Evolutionary conservation across 805 yeast genomes (phyloP), one percentile per base, ranked within the genome.

Genomic region (Ogataea nitratoaversa): DNA sequence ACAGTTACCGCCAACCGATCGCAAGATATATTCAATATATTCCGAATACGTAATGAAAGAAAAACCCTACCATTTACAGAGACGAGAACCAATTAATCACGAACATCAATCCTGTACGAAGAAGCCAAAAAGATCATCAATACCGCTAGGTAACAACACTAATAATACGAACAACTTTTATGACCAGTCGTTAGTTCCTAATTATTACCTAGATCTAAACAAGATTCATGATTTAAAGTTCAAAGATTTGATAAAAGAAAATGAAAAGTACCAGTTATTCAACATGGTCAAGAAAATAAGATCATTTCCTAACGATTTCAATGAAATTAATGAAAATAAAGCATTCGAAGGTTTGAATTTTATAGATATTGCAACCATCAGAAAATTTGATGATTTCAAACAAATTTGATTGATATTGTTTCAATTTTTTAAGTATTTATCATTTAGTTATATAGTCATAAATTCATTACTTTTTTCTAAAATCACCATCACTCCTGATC

Each of bases 291-390:
- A 38, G 11, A 33, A 37, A 18, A n/a, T 38, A 3, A 32, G 44
- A 17, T 20, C 18, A 7, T 13, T 39, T 16, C 37, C 44, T 16
- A 28, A 44, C 12, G 27, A 38, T 25, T 38, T 30, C 23, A 14
- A 12, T 17, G 37, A 40, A 8, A 29, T 37, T 16, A 31, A 41
- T 19, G 51, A 49, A 11, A 41, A 38, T 6, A 33, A 37, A 22
- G 44, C 47, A 17, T 56, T 53, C 29, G 44, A 42, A 20, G 60
- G 56, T 3, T 41, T 56, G 19, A 38, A 47, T 24, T 23, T 27
- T 8, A 37, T 38, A 3, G 61, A 56, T 43, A 54, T 47, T 30
- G 47, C 49, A 16, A 38, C 39, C 5, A 38, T 42, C 5, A 41
- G 45, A 19, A 34, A 39, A 8, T 49, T 51, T 18, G 42, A 40